A percentile compares a stretch with the other conserved stretches of the same genome.
Evolutionary conservation across 805 yeast species (phyloP).

Genomic region (Jamesozyma hellenica): DNA sequence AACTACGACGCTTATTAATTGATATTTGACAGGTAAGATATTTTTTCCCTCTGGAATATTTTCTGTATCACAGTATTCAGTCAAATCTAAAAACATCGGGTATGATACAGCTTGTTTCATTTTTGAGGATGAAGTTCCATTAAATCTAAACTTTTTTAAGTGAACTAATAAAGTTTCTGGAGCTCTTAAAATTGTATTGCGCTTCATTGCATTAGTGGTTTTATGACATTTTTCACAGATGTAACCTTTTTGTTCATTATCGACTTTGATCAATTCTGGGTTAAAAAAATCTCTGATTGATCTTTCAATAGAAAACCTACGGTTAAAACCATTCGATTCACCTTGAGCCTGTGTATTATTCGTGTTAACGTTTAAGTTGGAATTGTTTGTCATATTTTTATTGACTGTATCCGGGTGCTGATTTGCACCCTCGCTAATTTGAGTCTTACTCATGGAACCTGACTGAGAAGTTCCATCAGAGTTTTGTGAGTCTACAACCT

Average conservation of each 20-base stretch:
- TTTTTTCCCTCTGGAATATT: constrained; percentile 9
- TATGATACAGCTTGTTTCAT: constrained; percentile 80
- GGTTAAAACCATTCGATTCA: constrained; percentile 9
- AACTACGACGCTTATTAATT: constrained; percentile 72
- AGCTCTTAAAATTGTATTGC: constrained; percentile 61
- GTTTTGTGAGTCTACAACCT: constrained; percentile 19
- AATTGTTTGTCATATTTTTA: background rate
- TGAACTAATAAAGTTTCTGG: constrained; percentile 86
- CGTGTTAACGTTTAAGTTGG: no score
- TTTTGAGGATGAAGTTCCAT: constrained; percentile 69
- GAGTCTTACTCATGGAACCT: background rate
- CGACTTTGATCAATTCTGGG: constrained; percentile 65
- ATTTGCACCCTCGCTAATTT: background rate
- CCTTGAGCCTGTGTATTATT: background rate
- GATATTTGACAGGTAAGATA: constrained; percentile 46
- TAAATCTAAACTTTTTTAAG: constrained; percentile 82
- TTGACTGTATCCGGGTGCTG: background rate
- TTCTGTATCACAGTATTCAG: constrained; percentile 42
- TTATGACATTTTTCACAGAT: constrained; percentile 78
- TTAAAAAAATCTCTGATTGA: constrained; percentile 76
- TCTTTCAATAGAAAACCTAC: constrained; percentile 55
- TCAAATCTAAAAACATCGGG: constrained; percentile 65
- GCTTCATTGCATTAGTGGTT: constrained; percentile 68
- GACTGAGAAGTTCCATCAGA: background rate
- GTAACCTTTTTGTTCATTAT: constrained; percentile 68